Base-by-base conservation (phyloP, 2,329 filamentous ascomycete genomes). In the Fusarium chuoi region DNA sequence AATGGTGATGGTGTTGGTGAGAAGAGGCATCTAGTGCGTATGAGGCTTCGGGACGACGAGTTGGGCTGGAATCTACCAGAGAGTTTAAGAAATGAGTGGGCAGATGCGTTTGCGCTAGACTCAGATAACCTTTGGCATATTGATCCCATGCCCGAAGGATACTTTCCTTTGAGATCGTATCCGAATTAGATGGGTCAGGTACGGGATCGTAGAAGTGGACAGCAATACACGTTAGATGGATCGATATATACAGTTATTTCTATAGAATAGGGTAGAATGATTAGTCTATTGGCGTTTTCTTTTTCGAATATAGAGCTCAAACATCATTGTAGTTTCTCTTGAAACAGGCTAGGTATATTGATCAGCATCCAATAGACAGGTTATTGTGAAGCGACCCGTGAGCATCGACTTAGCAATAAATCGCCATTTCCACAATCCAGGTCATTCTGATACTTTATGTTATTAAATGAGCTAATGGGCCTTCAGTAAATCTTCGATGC, bases 121-220 rank as follows among this genome's bases (percentile, higher is more conserved):
- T 82, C 80, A 1, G 79, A 80, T 73, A 85, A 81, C 65, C 81
- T 86, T 62, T 90, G 88, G 87, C 88, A 90, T 75, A 79, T 90
- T 41, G 87, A 89, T 77, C 88, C 88, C 15, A 90, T 90, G 88
- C 88, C 88, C 0, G 83, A 85, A 26, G 86, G 86, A 45, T 89
- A 85, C 74, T 90, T 89, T 73, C 87, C 88, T 6, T 83, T 90
- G 58, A 84, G 88, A 61, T 84, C 83, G 65, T 85, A 88, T 59
- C 85, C 87, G 22, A 90, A 90, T 81, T 90, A 79, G 81, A 36
- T 5, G 3, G 6, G 33, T 2, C 4, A 24, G 8, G 30, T 24
- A 7, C 7, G 24, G 26, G 4, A 22, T 0, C 6, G 7, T 0
- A 20, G 13, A 13, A 1, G 14, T 8, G 20, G 8, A 35, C 8